phyloP scores from a whole-genome alignment of 257 asterid species.

The Misopates orontium region DNA sequence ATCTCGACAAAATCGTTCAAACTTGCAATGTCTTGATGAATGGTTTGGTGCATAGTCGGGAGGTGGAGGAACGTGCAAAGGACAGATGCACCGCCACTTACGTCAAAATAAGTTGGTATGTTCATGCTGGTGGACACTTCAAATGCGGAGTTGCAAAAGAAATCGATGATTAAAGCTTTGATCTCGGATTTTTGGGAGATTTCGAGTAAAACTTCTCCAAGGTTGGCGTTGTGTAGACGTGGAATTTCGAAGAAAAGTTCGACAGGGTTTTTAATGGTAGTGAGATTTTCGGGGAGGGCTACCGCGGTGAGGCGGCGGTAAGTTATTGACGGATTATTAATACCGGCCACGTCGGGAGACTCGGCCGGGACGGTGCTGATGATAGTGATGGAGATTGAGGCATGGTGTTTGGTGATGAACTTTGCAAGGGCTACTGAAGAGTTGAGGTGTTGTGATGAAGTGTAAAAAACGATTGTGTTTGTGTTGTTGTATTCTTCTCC shows the following conservation, averaged over 20 bases:
- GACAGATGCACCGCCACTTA: conserved; percentile 30
- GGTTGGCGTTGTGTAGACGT: conserved; percentile 37
- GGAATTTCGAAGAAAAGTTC: conserved; percentile 39
- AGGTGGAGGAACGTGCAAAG: conserved; percentile 25
- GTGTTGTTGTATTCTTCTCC: too few relatives aligned
- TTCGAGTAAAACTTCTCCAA: conserved; percentile 29
- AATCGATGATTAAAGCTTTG: conserved; percentile 41
- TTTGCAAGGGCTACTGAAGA: conserved; percentile 26
- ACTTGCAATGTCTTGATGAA: conserved; percentile 1
- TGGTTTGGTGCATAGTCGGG: conserved; percentile 28
- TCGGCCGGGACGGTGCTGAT: conserved; percentile 30
- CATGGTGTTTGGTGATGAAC: conserved; percentile 41
- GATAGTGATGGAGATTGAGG: conserved; percentile 28
- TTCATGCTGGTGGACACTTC: conserved; percentile 32
- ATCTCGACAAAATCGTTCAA: conserved; percentile 12
- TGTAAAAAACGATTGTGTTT: conserved; percentile 30
- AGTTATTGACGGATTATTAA: too few relatives aligned
- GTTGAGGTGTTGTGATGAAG: conserved; percentile 34
- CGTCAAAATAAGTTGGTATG: conserved; percentile 38
- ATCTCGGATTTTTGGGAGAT: conserved; percentile 29
- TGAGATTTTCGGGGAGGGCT: too few relatives aligned
- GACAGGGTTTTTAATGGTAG: conserved; percentile 4
- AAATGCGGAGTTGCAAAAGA: conserved; percentile 38
- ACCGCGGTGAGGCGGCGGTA: conserved; percentile 25
- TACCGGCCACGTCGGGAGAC: conserved; percentile 31